Base-by-base conservation (phyloP, 176 grass and related monocot species). In the Saccharum spontaneum region DNA sequence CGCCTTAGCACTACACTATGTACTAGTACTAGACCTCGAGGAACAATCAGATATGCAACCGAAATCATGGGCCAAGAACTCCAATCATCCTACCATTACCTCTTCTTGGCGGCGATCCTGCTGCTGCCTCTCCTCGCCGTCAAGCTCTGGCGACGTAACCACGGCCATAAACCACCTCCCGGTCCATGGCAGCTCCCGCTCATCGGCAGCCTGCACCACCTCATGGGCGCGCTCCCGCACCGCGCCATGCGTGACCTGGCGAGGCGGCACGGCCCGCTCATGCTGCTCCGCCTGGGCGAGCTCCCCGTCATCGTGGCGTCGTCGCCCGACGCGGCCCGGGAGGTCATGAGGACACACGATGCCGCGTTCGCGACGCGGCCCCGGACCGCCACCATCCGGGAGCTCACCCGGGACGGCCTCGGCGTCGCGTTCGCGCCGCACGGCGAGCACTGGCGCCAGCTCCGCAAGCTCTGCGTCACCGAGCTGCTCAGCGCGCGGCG, bases 251-350 rank as follows among this genome's bases (percentile, higher is more conserved):
- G 84, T 0, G 75, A 79, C 76, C 75, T 89, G 2, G 69, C 87
- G 16, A n/a, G 77, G 31, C 75, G 67, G 3, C 89, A 82, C 50
- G 85, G 86, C 33, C 85, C 82, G 23, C 78, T 90, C 14, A 90
- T 90, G 82, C 60, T 90, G 73, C 85, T 90, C 78, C 85, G 69
- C 23, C 26, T 93, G 20, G 88, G 91, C 7, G 82, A 93, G 79
- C 55, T 88, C 67, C 82, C 60, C 60, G 88, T 89, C 33, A 73
- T 93, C 9, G 77, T 93, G 39, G 61, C 83, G 48, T 85, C 91
- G 17, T 93, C 91, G n/a, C 31, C 85, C 14, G 82, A 10, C 59
- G 85, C 86, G 11, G 91, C 91, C 13, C 61, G 67, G 14, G 91
- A 90, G 82, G 52, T 93, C 4, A 38, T 86, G 60, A 50, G 46